Evolutionary conservation across 371 early-diverging fungal species (phyloP).

Genomic region (Lichtheimia corymbifera): DNA sequence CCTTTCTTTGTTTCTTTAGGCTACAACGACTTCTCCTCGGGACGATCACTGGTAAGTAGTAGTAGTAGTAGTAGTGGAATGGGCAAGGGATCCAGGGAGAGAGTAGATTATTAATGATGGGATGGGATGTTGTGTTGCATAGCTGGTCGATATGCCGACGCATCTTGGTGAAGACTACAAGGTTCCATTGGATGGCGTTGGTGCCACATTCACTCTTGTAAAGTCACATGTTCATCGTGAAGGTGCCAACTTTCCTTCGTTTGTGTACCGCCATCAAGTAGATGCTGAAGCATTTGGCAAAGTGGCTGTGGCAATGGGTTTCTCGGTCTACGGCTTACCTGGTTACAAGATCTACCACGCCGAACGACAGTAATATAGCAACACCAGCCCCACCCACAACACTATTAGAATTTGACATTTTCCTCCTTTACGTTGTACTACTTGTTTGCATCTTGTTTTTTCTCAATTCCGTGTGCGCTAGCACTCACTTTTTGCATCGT

Average conservation of each 20-base stretch:
- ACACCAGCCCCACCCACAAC: too few species aligned
- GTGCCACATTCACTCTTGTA: constrained; percentile 55
- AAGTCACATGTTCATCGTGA: constrained; percentile 58
- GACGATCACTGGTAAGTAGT: constrained; percentile 15
- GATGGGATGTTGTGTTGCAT: constrained; percentile 3
- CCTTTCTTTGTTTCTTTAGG: not conserved
- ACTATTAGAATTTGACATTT: too few species aligned
- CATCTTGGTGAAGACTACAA: constrained; percentile 22
- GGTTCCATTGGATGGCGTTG: constrained; percentile 66
- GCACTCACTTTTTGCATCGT: too few species aligned
- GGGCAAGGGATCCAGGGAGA: too few species aligned
- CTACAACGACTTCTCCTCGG: constrained; percentile 7
- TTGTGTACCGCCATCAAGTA: constrained; percentile 55
- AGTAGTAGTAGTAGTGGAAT: not conserved
- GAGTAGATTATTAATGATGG: too few species aligned
- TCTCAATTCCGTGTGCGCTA: too few species aligned
- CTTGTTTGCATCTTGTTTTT: too few species aligned
- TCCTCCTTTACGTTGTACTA: too few species aligned
- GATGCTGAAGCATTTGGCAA: constrained; percentile 70
- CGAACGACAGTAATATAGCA: not conserved
- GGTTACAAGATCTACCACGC: constrained; percentile 43
- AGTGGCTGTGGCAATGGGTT: constrained; percentile 57
- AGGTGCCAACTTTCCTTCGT: constrained; percentile 58
- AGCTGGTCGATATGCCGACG: constrained; percentile 52
- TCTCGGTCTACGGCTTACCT: constrained; percentile 53